Base-by-base conservation (phyloP, 192 early-diverging fungal species). In the Coemansia sp. region DNA sequence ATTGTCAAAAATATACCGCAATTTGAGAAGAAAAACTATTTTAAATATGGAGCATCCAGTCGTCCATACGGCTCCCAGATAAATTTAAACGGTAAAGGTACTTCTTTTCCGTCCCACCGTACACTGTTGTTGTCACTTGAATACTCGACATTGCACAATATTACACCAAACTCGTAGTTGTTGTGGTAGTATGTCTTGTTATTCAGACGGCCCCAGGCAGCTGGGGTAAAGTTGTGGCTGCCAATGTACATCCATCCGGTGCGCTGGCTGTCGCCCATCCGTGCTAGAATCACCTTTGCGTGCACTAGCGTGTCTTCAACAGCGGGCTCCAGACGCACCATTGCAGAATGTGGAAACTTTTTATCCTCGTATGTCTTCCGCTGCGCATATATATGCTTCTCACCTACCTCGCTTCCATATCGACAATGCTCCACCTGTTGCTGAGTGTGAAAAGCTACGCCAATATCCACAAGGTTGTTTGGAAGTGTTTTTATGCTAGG, bases 131-230 rank as follows among this genome's bases (percentile, higher is more conserved):
- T 17, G 12, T n/a, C 38, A 39, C n/a, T 14, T 21, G 2, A 1
- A 24, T 40, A 51, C 4, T 34, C 40, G 34, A 53, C 24, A 44
- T 59, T n/a, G 4, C 42, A 18, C 6, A 73, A 18, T 8, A 73
- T 55, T 0, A 73, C 53, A 21, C 67, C 73, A 39, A 75, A 30
- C 52, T 75, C 62, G 24, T 75, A 75, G 58, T 75, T 75, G 63
- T 69, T 69, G 17, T 47, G 46, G 18, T 75, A 69, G 15, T 14
- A 12, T 38, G 21, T 15, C 34, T 54, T 22, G 6, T 3, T 33
- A 1, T 27, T 11, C 39, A 66, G 24, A 0, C 59, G 48, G 4
- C 73, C 73, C 73, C 73, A 76, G 0, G 66, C 73, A 15, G 55
- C 73, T 4, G 50, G 67, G 2, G 66, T 66, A 48, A 58, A 76